These are phyloP conservation scores for Mucor indicus DNA, from an alignment of 371 early-diverging fungal species.

Conservation along the genomic window DNA sequence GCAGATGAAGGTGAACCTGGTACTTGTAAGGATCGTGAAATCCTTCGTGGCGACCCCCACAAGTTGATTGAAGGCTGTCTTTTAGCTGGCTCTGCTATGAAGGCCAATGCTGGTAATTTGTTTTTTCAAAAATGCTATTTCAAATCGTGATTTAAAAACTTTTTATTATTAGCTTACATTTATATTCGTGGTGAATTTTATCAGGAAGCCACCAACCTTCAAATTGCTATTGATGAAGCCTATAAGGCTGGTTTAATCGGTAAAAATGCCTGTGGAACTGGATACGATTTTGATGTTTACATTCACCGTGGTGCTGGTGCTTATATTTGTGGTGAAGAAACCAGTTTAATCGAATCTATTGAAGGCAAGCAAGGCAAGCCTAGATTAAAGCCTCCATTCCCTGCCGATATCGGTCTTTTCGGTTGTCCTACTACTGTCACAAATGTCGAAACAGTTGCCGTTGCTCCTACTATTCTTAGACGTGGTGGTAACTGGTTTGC, in stretches of 20 bases:
- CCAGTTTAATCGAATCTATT: constrained; percentile 94
- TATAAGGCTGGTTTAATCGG: constrained; percentile 93
- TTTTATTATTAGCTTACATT: constrained; percentile 75
- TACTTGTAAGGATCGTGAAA: constrained; percentile 99
- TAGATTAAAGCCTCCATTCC: constrained; percentile 98
- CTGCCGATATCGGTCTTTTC: constrained; percentile 96
- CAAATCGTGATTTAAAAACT: neutral
- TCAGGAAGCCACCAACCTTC: constrained; percentile 93
- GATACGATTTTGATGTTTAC: constrained; percentile 95
- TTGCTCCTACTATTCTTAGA: constrained; percentile 94
- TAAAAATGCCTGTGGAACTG: constrained; percentile 95
- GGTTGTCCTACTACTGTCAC: constrained; percentile 98
- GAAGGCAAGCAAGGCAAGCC: constrained; percentile 99
- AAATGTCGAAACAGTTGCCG: constrained; percentile 97
- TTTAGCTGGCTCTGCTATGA: constrained; percentile 95
- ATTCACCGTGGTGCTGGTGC: constrained; percentile 98
- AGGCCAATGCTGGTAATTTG: constrained; percentile 82
- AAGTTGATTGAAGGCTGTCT: constrained; percentile 97
- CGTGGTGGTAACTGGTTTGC: constrained; percentile 95
- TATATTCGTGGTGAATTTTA: constrained; percentile 98
- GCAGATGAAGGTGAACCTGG: constrained; percentile 99
- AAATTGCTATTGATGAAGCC: constrained; percentile 94
- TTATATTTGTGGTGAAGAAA: constrained; percentile 98
- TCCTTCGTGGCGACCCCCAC: constrained; percentile 97
- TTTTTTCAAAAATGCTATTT: neutral